Percentiles rank a stretch among this genome's conserved stretches.
These are phyloP conservation scores for Morella rubra DNA, from an alignment of 306 rosid species.

Conservation along the genomic window DNA sequence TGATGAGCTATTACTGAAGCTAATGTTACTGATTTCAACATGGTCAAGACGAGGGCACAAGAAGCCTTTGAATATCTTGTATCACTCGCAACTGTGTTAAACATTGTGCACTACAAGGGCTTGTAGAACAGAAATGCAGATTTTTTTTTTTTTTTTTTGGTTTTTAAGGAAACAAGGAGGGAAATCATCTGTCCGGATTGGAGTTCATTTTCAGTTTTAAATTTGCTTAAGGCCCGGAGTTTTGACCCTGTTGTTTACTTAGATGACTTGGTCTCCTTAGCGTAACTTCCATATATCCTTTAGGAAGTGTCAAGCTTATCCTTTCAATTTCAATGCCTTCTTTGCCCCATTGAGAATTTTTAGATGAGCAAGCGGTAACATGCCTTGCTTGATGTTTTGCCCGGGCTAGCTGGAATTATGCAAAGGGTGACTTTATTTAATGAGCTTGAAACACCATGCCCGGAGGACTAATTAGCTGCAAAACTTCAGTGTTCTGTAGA, in stretches of 20 bases:
- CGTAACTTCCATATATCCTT: background rate
- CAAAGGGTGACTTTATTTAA: no score
- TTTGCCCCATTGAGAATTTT: background rate
- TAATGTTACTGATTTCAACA: background rate
- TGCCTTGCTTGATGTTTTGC: no score
- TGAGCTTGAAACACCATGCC: no score
- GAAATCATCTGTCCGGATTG: background rate
- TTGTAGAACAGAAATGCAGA: background rate
- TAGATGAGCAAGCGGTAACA: background rate
- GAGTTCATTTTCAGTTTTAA: background rate
- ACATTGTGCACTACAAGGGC: background rate
- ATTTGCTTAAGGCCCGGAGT: background rate
- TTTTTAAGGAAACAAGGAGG: background rate
- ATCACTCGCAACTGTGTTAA: background rate
- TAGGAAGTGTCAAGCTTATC: background rate
- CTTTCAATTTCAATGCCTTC: background rate
- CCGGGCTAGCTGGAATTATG: no score
- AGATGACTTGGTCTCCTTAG: background rate
- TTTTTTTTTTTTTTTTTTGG: no score
- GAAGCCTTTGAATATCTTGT: constrained; percentile 26
- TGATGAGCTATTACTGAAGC: constrained; percentile 4
- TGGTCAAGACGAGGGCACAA: constrained; percentile 2
- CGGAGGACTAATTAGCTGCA: no score
- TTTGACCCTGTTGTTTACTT: background rate
- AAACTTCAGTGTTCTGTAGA: no score